Base-by-base conservation (phyloP, 139 green algal species). In the Chlorella sorokiniana region DNA sequence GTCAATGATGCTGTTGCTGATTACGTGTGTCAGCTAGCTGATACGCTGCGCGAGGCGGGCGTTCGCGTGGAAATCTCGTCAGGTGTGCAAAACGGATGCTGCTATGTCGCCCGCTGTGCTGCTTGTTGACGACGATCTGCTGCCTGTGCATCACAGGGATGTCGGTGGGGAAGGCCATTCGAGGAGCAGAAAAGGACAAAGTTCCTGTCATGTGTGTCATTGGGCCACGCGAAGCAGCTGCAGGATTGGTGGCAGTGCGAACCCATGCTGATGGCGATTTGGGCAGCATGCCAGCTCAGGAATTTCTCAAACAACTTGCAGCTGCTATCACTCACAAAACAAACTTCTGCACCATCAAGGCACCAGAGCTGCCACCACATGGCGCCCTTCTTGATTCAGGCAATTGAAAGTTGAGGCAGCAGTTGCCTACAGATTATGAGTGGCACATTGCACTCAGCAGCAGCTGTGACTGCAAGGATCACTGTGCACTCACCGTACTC, bases 131-230 rank as follows among this genome's bases (percentile, higher is more conserved):
- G 5, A 16, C 64, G 33, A 18, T 42, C 33, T 3, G 7, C 69
- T 4, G 45, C 18, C 31, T 7, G 10, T 9, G 48, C 23, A 1
- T 25, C 9, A 37, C 77, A 85, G 90, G 90, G 44, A 74, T 88
- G 71, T 83, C 86, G 27, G 82, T 93, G n/a, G 83, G 64, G 42
- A 95, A 93, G 81, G 52, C 87, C n/a, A 88, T 96, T 63, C 89
- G 94, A 42, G 96, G 89, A 64, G 91, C 95, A 0, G 91, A 96
- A 84, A 94, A 81, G 72, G 88, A 91, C 51, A 98, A 97, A 87
- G 94, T 91, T 1, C 95, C 95, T 11, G 85, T 98, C 8, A 96
- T 96, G 84, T 94, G 86, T 29, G 91, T 98, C 45, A 86, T 98
- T 37, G 95, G 95, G 9, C 76, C 81, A 52, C 88, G 92, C 45